phyloP scores from a whole-genome alignment of 306 rosid species.

The Trichosanthes truncata region DNA sequence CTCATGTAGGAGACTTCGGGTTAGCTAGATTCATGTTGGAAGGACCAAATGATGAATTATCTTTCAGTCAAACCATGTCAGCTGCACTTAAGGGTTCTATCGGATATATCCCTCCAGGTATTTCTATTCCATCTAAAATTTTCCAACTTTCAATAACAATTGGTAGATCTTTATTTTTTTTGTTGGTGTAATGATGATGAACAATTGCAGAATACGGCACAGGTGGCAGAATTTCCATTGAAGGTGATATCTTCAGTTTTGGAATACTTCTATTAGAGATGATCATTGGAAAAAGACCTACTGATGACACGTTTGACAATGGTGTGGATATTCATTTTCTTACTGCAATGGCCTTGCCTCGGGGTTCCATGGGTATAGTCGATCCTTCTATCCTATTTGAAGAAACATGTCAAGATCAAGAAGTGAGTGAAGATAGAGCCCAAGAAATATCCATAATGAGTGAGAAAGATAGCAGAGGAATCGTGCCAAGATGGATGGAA shows the following conservation, averaged over 20 bases:
- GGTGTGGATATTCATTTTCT: conserved; percentile 16
- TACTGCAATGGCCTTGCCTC: conserved; percentile 6
- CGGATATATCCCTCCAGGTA: conserved; percentile 31
- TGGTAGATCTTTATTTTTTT: too few species aligned
- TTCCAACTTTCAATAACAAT: neutral
- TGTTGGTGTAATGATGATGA: neutral
- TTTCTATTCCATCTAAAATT: neutral
- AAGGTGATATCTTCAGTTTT: conserved; percentile 25
- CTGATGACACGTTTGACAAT: conserved; percentile 5
- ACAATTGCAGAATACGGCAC: conserved; percentile 17
- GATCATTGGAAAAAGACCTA: conserved; percentile 23
- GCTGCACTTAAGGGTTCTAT: conserved; percentile 15
- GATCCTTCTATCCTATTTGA: conserved; percentile 25
- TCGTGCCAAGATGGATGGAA: conserved; percentile 2
- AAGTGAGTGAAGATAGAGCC: neutral
- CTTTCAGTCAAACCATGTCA: neutral
- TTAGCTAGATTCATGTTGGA: conserved; percentile 9
- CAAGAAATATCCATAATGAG: conserved; percentile 12
- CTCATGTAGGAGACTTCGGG: conserved; percentile 23
- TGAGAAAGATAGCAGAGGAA: neutral
- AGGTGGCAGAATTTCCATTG: conserved; percentile 15
- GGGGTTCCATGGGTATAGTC: conserved; percentile 20
- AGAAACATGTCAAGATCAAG: neutral
- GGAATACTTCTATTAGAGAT: conserved; percentile 20
- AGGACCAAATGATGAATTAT: neutral